These are phyloP conservation scores for Gossypium mustelinum DNA, from an alignment of 345 rosid genomes.

Conservation along the genomic window DNA sequence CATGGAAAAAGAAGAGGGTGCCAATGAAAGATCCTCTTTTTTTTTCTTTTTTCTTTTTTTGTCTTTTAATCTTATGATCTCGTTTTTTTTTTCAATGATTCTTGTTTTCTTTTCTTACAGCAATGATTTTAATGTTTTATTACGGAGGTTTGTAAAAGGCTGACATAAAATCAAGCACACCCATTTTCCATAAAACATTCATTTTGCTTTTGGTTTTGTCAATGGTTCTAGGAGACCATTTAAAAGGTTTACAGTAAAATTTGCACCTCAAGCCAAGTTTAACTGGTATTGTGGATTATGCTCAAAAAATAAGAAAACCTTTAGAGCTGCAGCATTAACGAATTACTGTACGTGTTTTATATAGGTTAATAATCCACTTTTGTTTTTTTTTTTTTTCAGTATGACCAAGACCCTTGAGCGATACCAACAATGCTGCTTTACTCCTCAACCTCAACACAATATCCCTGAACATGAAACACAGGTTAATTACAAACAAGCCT, in stretches of 20 bases:
- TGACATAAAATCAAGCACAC: not conserved
- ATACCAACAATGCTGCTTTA: conserved; percentile 58
- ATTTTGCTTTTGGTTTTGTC: not conserved
- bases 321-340: too few relatives aligned
- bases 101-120: not conserved
- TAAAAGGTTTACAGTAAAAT: too few relatives aligned
- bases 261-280: not conserved
- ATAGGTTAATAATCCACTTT: not conserved
- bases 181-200: not conserved
- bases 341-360: not conserved
- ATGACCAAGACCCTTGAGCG: conserved; percentile 57
- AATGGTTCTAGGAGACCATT: not conserved
- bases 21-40: not conserved
- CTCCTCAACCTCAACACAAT: conserved; percentile 41
- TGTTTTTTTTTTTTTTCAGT: conserved; percentile 26
- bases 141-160: not conserved
- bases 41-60: conserved; percentile 11
- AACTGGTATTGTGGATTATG: too few relatives aligned
- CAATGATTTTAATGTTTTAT: not conserved
- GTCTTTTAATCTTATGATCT: conserved; percentile 28
- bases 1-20: not conserved
- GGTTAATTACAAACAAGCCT: conserved; percentile 28
- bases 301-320: too few relatives aligned
- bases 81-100: conserved; percentile 23
- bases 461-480: conserved; percentile 57